Percentiles rank a stretch among this genome's conserved stretches.
These are phyloP conservation scores for Monosporascus sp. DNA, from an alignment of 2,329 filamentous ascomycete species.

Conservation along the genomic window DNA sequence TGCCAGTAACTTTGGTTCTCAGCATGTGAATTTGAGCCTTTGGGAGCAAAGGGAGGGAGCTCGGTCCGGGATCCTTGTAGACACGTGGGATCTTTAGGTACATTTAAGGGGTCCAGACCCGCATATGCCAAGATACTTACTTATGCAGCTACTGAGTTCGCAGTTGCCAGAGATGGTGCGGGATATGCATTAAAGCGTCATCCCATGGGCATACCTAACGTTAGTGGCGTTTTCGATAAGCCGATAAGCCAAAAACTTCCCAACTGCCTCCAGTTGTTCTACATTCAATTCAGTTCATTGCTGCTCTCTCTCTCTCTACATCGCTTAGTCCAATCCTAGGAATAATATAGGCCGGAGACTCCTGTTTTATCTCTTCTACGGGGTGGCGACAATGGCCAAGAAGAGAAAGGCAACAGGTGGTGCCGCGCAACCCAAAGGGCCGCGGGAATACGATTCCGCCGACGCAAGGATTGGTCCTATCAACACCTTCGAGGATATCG, in stretches of 20 bases:
- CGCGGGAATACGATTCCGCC: slow-evolving; percentile 47
- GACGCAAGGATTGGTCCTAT: slow-evolving; percentile 59
- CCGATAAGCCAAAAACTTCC: neutral
- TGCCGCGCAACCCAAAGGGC: slow-evolving; percentile 39
- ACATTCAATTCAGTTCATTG: neutral
- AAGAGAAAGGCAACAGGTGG: slow-evolving; percentile 65
- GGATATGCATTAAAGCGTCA: no score
- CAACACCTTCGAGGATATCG: slow-evolving; percentile 73
- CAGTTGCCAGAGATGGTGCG: no score
- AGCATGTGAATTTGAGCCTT: no score
- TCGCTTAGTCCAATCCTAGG: neutral
- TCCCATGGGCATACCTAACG: no score
- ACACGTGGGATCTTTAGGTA: no score
- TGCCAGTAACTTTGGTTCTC: no score
- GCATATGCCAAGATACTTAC: neutral
- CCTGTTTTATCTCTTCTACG: neutral
- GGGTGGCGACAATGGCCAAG: slow-evolving; percentile 45
- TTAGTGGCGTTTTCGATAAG: neutral
- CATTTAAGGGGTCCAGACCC: no score
- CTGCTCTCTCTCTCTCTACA: no score
- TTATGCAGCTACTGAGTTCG: neutral
- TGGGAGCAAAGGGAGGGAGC: no score
- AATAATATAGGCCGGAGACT: neutral
- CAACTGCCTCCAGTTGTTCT: neutral
- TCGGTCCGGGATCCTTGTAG: no score